These are phyloP conservation scores for Suillus clintonianus DNA, from an alignment of 768 basidiomycete species.

Conservation along the genomic window DNA sequence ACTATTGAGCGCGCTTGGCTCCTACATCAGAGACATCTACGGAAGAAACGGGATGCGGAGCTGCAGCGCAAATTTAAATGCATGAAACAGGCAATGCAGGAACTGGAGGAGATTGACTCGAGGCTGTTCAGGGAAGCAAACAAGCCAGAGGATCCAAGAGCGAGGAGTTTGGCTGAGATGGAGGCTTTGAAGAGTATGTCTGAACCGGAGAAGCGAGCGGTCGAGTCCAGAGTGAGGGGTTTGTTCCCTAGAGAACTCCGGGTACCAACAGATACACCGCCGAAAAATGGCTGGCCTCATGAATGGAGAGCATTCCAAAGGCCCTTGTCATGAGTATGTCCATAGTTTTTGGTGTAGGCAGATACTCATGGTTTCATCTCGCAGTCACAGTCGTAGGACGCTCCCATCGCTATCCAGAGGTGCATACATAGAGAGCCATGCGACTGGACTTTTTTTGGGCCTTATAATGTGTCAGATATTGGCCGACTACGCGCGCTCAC, in stretches of 20 bases:
- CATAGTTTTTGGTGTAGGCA: background rate
- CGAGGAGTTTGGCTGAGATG: constrained; percentile 55
- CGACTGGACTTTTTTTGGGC: background rate
- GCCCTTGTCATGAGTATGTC: constrained; percentile 32
- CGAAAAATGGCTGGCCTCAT: constrained; percentile 81
- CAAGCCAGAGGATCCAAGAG: constrained; percentile 72
- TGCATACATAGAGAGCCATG: background rate
- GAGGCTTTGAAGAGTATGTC: constrained; percentile 63
- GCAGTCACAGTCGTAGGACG: background rate
- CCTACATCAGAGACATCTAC: constrained; percentile 73
- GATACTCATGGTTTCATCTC: background rate
- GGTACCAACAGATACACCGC: constrained; percentile 84
- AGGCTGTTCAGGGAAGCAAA: constrained; percentile 72
- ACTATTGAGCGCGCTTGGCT: constrained; percentile 92
- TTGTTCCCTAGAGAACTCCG: constrained; percentile 87
- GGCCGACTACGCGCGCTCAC: background rate
- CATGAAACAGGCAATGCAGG: constrained; percentile 86
- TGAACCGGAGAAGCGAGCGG: constrained; percentile 63
- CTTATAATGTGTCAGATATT: background rate
- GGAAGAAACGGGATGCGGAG: constrained; percentile 70
- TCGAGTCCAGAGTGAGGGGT: constrained; percentile 78
- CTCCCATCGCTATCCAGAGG: background rate
- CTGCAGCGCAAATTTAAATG: constrained; percentile 74
- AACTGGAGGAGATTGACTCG: constrained; percentile 54
- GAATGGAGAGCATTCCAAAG: constrained; percentile 74